Conservation (phyloP, 2,329 filamentous ascomycete species). For the Colletotrichum scovillei region DNA sequence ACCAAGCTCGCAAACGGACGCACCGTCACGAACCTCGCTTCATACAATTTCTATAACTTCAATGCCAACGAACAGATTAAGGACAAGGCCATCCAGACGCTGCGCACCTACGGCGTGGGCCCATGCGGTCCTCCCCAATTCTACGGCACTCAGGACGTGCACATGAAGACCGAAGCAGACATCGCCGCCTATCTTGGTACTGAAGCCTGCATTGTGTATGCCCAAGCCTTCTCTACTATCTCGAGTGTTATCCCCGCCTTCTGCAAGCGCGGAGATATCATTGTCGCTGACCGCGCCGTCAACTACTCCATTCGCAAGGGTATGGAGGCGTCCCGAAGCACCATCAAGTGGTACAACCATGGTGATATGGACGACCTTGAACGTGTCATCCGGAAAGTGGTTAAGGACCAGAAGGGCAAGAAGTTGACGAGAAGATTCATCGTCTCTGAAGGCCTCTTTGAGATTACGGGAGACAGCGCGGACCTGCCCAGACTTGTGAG, state of each 20-base stretch:
- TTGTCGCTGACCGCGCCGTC: conserved; percentile 92
- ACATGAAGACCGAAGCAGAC: conserved; percentile 96
- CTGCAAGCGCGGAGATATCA: conserved; percentile 96
- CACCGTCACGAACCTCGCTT: conserved; percentile 92
- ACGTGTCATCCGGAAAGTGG: conserved; percentile 83
- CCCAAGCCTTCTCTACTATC: conserved; percentile 95
- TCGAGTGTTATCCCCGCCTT: conserved; percentile 97
- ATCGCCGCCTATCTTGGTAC: conserved; percentile 91
- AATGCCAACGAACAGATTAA: conserved; percentile 92
- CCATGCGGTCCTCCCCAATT: conserved; percentile 97
- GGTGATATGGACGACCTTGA: conserved; percentile 96
- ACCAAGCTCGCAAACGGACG: conserved; percentile 89
- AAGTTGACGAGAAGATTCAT: conserved; percentile 93
- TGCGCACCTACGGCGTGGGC: conserved; percentile 95
- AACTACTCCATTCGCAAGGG: conserved; percentile 96
- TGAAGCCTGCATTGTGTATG: conserved; percentile 92
- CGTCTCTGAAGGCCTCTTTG: conserved; percentile 94
- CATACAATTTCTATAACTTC: conserved; percentile 98
- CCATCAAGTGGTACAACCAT: conserved; percentile 93
- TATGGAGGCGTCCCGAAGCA: conserved; percentile 91
- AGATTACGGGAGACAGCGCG: conserved; percentile 86
- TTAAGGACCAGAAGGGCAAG: conserved; percentile 88
- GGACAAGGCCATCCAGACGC: conserved; percentile 92
- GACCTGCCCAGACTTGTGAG: conserved; percentile 86
- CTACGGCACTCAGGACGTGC: conserved; percentile 97